Evolutionary conservation across 202 grass and related monocot species (phyloP).

Genomic region (Setaria italica): DNA sequence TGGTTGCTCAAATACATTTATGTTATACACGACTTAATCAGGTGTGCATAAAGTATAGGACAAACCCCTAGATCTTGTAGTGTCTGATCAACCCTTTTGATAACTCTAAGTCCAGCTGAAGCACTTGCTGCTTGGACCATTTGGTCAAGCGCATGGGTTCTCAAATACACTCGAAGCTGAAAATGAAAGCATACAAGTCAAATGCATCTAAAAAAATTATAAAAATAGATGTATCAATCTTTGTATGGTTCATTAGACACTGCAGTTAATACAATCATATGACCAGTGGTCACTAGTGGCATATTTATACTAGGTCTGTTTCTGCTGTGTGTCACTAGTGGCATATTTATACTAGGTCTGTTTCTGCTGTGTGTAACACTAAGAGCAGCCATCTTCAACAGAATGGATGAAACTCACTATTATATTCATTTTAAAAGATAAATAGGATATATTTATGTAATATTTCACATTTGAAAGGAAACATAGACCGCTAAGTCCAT

Average conservation of each 20-base stretch:
- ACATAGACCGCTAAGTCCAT: neutral
- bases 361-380: neutral
- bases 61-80: constrained; percentile 94
- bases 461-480: neutral
- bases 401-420: neutral
- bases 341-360: constrained; percentile 24
- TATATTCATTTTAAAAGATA: constrained; percentile 5
- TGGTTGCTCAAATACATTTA: constrained; percentile 25
- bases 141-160: constrained; percentile 91
- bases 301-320: too few species aligned
- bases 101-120: constrained; percentile 85
- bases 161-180: constrained; percentile 94
- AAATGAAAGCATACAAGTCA: constrained; percentile 43
- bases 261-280: constrained; percentile 33
- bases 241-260: constrained; percentile 16
- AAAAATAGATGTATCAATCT: constrained; percentile 33
- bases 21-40: constrained; percentile 1
- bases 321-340: too few species aligned
- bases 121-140: constrained; percentile 94
- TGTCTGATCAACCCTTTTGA: constrained; percentile 93
- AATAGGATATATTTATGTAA: constrained; percentile 10
- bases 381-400: neutral
- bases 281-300: neutral
- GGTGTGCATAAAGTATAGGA: constrained; percentile 38
- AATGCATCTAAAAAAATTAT: constrained; percentile 36